Base-by-base conservation (phyloP, 192 early-diverging fungal genomes). In the Podila verticillata region DNA sequence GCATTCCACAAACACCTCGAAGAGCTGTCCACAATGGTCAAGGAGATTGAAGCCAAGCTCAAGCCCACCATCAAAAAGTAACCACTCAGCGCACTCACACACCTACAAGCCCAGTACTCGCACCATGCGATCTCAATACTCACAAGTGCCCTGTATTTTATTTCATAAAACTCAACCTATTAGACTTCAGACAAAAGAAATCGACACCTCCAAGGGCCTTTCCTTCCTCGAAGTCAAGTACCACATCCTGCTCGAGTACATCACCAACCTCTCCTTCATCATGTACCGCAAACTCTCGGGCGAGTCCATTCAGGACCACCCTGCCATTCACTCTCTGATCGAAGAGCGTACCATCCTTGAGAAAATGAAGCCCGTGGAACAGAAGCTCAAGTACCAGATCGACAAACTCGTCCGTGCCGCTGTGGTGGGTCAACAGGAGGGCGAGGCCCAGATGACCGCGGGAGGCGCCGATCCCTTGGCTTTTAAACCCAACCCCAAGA, bases 361-460 rank as follows among this genome's bases (percentile, higher is more conserved):
- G 74, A 94, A 94, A 81, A 95, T 96, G 78, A 93, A 93, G 73
- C 98, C 98, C 0, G 82, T 99, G 28, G 98, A 99, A 85, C 90
- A 89, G 61, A 93, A 96, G 68, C 88, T 99, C 58, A 96, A 96
- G 83, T 98, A 97, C 85, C 98, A 97, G 86, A 96, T 98, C 72
- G 96, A 98, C 81, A 98, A 98, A 84, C 87, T 99, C 28, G 88
- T 98, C 34, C 87, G 90, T 48, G 82, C 86, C 17, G 89, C 94
- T 6, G 83, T 87, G 8, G 74, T 91, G 19, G 86, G 84, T 19
- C 63, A 83, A 28, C 80, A 86, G 39, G 61, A 84, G 29, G 73
- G 81, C 1, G 75, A 81, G 48, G 70, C 64, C 26, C 49, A 80
- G 20, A 36, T 57, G 47, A 66, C 54, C 39, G 57, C 66, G 7